Conservation (phyloP, 352 stramenopile species). For the Saprolegnia parasitica region DNA sequence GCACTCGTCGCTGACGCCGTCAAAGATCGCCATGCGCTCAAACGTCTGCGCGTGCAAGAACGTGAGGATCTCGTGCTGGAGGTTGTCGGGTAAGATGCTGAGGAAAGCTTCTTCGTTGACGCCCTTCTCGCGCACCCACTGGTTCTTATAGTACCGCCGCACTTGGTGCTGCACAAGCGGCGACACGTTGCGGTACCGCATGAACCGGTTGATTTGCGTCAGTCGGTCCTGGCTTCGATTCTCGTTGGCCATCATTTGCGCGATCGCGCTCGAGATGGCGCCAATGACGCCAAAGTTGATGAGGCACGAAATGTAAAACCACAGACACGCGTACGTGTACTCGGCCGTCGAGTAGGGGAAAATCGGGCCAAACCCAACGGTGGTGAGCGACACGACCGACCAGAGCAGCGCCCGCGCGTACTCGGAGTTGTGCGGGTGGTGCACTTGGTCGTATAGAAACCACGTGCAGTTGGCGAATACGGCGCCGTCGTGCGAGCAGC, state of each 20-base stretch:
- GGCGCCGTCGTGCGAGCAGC: constrained; percentile 19
- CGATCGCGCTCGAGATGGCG: constrained; percentile 75
- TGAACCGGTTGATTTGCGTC: constrained; percentile 58
- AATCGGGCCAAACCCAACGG: constrained; percentile 72
- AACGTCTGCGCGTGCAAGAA: constrained; percentile 67
- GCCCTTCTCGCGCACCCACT: constrained; percentile 68
- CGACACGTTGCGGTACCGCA: constrained; percentile 58
- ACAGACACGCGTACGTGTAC: constrained; percentile 58
- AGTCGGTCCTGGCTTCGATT: constrained; percentile 63
- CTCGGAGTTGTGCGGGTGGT: constrained; percentile 23
- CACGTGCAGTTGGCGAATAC: constrained; percentile 57
- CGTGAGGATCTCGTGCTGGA: constrained; percentile 64
- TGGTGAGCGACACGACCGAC: constrained; percentile 66
- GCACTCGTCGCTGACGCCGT: constrained; percentile 47
- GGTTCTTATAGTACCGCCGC: constrained; percentile 70
- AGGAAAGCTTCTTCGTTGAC: constrained; percentile 61
- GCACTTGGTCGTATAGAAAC: constrained; percentile 48
- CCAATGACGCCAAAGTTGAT: constrained; percentile 78
- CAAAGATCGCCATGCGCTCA: constrained; percentile 54
- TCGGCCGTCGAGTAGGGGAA: constrained; percentile 68
- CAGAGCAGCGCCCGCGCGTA: constrained; percentile 62
- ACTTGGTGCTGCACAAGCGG: constrained; percentile 54
- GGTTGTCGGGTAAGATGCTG: constrained; percentile 44
- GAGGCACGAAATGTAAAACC: constrained; percentile 59
- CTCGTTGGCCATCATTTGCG: constrained; percentile 53